Conservation (phyloP, 116 monocot species). For the Dioscorea cayenensis region DNA sequence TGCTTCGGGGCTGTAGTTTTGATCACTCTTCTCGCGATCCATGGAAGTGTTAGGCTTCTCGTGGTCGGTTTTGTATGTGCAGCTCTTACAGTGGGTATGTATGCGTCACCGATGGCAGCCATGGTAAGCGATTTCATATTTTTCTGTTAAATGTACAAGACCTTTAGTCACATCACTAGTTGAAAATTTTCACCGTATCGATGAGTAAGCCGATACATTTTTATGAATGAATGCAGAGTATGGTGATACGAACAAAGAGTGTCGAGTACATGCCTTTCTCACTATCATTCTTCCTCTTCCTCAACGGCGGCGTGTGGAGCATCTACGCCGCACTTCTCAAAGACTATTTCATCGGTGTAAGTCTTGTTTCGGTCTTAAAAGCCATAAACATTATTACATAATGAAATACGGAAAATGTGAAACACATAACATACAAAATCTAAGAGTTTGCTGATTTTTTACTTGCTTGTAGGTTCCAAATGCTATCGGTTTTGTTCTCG, state of each 20-base stretch:
- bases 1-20: slow-evolving; percentile 38
- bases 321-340: slow-evolving; percentile 45
- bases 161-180: background rate
- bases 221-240: slow-evolving; percentile 22
- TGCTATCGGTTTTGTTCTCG: slow-evolving; percentile 53
- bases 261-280: slow-evolving; percentile 92
- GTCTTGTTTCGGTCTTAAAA: background rate
- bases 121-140: slow-evolving; percentile 42
- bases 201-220: background rate
- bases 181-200: too few species aligned
- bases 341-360: slow-evolving; percentile 77
- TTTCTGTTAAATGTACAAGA: background rate
- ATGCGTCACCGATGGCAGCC: slow-evolving; percentile 58
- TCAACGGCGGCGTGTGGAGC: slow-evolving; percentile 74
- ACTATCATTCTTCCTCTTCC: slow-evolving; percentile 79
- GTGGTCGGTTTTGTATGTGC: slow-evolving; percentile 53
- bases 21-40: slow-evolving; percentile 29
- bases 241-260: slow-evolving; percentile 31
- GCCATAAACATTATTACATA: background rate
- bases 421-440: too few species aligned
- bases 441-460: background rate
- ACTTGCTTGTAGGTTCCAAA: slow-evolving; percentile 54
- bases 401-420: background rate
- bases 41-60: slow-evolving; percentile 34
- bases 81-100: slow-evolving; percentile 62